Evolutionary conservation across 352 stramenopile genomes (phyloP).

Genomic region (Globisporangium canariense): DNA sequence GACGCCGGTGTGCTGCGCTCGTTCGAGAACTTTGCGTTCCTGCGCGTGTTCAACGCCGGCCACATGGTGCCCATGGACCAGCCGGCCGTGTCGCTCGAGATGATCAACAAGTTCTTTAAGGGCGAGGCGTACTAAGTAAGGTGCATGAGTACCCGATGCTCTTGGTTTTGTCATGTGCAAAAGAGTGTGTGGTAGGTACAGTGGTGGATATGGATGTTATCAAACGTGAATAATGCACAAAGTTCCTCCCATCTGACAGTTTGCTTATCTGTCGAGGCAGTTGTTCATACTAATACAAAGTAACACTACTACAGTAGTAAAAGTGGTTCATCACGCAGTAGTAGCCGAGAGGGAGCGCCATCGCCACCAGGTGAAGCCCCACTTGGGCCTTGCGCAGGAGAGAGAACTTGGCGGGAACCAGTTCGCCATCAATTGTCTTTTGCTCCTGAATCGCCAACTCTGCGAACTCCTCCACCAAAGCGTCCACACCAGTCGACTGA

Average conservation of each 20-base stretch:
- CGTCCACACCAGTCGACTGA: too few species aligned
- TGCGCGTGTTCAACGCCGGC: conserved; percentile 46
- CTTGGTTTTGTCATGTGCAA: neutral
- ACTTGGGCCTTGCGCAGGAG: neutral
- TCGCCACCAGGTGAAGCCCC: neutral
- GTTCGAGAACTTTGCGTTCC: conserved; percentile 43
- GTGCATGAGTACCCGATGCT: neutral
- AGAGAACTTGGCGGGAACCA: neutral
- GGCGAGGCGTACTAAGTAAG: conserved; percentile 21
- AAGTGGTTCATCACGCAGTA: neutral
- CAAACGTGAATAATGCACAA: neutral
- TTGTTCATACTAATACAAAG: neutral
- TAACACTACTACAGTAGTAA: neutral
- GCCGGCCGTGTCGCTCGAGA: conserved; percentile 33
- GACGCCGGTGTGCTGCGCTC: conserved; percentile 32
- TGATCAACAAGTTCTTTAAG: conserved; percentile 54
- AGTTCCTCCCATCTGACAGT: neutral
- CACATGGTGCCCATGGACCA: conserved; percentile 61
- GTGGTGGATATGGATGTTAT: neutral
- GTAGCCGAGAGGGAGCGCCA: neutral
- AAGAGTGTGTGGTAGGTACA: neutral
- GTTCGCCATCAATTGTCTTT: neutral
- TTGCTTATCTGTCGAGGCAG: neutral
- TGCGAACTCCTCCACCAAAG: neutral
- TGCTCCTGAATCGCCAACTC: neutral